These are phyloP conservation scores for Saposhnikovia divaricata DNA, from an alignment of 129 eudicot species.

Conservation along the genomic window DNA sequence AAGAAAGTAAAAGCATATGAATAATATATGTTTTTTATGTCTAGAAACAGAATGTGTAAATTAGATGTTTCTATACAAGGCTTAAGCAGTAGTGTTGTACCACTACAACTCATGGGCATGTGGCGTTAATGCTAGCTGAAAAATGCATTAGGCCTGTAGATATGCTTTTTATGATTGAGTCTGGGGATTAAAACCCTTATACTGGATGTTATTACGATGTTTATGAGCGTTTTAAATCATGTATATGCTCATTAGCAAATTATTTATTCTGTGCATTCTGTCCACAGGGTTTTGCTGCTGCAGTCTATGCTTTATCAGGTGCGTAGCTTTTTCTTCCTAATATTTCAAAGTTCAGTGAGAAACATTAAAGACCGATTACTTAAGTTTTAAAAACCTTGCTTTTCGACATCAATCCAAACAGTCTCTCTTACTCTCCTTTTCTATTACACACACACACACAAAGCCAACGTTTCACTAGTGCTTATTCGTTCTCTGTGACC, in stretches of 20 bases:
- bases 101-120: not conserved
- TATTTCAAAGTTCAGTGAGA: not conserved
- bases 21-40: not conserved
- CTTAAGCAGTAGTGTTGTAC: not conserved
- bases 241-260: not conserved
- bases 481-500: not conserved
- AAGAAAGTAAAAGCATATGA: not conserved
- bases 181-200: not conserved
- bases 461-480: not conserved
- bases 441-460: not conserved
- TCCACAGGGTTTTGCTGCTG: constrained; percentile 65
- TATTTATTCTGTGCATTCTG: constrained; percentile 18
- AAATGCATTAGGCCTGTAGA: not conserved
- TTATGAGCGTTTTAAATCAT: not conserved
- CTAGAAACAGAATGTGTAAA: not conserved
- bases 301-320: constrained; percentile 70
- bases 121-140: not conserved
- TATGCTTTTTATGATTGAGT: not conserved
- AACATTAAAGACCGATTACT: not conserved
- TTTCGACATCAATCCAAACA: not conserved
- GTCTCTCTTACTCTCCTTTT: not conserved
- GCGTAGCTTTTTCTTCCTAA: constrained; percentile 25
- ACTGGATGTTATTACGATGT: not conserved
- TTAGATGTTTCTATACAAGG: not conserved
- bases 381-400: not conserved